Conservation (phyloP, 202 grass and related monocot genomes). For the Digitaria exilis region DNA sequence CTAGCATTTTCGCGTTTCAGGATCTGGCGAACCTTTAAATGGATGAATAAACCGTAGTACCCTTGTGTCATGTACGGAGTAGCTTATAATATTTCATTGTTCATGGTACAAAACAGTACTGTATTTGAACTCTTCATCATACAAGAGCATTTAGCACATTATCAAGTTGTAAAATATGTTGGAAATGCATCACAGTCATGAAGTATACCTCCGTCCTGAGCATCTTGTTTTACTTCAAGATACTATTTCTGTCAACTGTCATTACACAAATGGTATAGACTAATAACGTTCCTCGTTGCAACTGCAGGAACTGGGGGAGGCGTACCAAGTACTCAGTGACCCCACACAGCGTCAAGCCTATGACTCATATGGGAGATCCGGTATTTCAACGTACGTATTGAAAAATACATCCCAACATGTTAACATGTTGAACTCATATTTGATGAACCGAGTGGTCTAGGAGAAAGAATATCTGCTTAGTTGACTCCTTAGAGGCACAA, state of each 20-base stretch:
- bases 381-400: constrained; percentile 88
- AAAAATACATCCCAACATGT: not conserved
- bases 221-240: constrained; percentile 12
- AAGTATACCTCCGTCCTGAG: not conserved
- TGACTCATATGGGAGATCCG: constrained; percentile 75
- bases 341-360: constrained; percentile 71
- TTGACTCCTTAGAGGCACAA: not conserved
- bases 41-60: not conserved
- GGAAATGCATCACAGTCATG: not conserved
- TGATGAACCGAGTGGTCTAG: not conserved
- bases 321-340: constrained; percentile 98
- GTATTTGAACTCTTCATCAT: not conserved
- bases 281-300: constrained; percentile 22
- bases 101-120: not conserved
- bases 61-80: not conserved
- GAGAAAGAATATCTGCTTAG: not conserved
- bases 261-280: not conserved
- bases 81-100: not conserved
- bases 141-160: not conserved
- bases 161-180: constrained; percentile 14
- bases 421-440: constrained; percentile 4
- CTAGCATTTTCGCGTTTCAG: not conserved
- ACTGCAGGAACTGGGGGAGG: constrained; percentile 86
- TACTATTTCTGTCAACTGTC: not conserved
- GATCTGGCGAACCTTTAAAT: not conserved